Percentiles rank a stretch among this genome's conserved stretches.
Conservation (phyloP, 2,329 filamentous ascomycete genomes). For the Paecilomyces fulvus region DNA sequence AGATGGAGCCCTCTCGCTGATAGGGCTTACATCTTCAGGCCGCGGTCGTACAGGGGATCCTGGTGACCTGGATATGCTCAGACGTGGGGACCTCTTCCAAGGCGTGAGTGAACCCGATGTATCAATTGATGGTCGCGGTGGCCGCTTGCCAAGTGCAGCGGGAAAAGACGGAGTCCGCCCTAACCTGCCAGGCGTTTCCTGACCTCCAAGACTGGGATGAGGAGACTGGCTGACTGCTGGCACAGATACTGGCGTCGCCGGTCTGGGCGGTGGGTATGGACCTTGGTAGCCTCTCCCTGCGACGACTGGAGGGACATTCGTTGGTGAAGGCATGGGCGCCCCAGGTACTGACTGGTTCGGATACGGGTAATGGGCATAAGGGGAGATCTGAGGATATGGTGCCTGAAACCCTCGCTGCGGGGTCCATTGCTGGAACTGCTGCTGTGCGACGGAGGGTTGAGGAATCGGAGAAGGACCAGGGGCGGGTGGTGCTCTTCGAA, state of each 20-base stretch:
- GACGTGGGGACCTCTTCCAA: constrained; percentile 33
- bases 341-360: constrained; percentile 1
- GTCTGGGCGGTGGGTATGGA: constrained; percentile 12
- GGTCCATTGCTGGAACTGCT: constrained; percentile 31
- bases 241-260: constrained; percentile 19
- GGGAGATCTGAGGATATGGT: constrained; percentile 16
- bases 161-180: constrained; percentile 14
- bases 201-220: constrained; percentile 15
- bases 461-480: constrained; percentile 9
- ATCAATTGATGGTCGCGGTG: constrained; percentile 26
- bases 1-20: constrained; percentile 35
- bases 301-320: constrained; percentile 2
- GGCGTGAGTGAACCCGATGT: constrained; percentile 35
- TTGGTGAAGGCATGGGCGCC: not conserved
- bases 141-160: constrained; percentile 18
- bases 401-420: constrained; percentile 24
- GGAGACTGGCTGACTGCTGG: constrained; percentile 14
- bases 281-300: constrained; percentile 10
- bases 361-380: constrained; percentile 10
- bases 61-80: constrained; percentile 24
- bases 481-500: constrained; percentile 9
- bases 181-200: constrained; percentile 20
- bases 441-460: constrained; percentile 17
- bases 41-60: constrained; percentile 32
- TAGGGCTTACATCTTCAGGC: constrained; percentile 38